Evolutionary conservation across 345 rosid species (phyloP).

Genomic region (Sonneratia alba): DNA sequence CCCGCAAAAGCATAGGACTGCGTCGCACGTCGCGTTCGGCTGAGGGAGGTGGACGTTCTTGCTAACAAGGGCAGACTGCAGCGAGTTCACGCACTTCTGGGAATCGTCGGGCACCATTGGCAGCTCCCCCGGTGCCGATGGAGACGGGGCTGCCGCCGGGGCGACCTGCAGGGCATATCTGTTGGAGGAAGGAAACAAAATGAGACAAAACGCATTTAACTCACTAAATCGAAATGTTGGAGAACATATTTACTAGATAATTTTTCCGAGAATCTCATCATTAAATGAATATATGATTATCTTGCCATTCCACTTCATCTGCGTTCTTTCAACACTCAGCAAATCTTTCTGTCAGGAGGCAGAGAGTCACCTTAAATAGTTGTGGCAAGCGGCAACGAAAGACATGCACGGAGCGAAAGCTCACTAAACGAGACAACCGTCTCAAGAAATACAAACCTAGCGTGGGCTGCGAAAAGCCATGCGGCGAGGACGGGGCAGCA

Average conservation of each 20-base stretch:
- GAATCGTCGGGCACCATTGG: conserved; percentile 98
- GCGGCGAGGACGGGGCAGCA: conserved; percentile 99
- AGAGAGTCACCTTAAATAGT: too few species aligned
- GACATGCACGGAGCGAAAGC: background rate
- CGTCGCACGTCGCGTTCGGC: conserved; percentile 77
- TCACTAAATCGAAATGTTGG: too few species aligned
- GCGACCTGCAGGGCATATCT: conserved; percentile 58
- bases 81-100: conserved; percentile 88
- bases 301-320: too few species aligned
- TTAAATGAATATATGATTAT: too few species aligned
- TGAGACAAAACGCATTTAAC: background rate
- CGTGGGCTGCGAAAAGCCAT: conserved; percentile 98
- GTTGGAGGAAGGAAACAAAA: background rate
- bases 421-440: too few species aligned
- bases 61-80: conserved; percentile 62
- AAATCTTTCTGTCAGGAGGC: too few species aligned
- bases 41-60: conserved; percentile 82
- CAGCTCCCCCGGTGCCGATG: conserved; percentile 34
- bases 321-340: too few species aligned
- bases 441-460: too few species aligned
- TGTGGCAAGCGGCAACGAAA: background rate
- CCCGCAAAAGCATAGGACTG: conserved; percentile 87
- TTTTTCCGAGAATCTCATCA: too few species aligned
- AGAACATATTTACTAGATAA: too few species aligned
- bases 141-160: conserved; percentile 37